Conservation (phyloP, 192 early-diverging fungal genomes). For the Coemansia sp. region DNA sequence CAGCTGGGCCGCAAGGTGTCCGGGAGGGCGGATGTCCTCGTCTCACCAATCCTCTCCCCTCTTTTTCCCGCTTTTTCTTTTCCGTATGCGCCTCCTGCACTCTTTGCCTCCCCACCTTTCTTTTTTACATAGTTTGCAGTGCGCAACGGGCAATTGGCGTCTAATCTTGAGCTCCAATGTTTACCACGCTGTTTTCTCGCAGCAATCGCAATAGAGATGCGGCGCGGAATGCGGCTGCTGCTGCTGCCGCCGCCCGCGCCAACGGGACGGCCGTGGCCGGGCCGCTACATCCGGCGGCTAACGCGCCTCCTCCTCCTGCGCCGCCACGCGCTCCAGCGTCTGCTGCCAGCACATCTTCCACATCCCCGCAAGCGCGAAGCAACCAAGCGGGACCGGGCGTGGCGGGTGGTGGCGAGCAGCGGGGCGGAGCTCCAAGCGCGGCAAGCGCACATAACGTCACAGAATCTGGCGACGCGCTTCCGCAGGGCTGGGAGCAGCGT, state of each 20-base stretch:
- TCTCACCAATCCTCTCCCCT: conserved; percentile 27
- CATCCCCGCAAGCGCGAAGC: not conserved
- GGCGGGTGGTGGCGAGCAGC: not conserved
- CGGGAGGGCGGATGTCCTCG: not conserved
- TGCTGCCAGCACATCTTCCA: not conserved
- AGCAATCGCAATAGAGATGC: conserved; percentile 41
- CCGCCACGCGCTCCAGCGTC: conserved; percentile 20
- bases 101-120: conserved; percentile 16
- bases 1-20: not conserved
- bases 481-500: conserved; percentile 89
- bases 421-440: not conserved
- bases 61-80: conserved; percentile 19
- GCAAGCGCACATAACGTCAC: conserved; percentile 10
- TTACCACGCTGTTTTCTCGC: conserved; percentile 46
- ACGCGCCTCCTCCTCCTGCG: conserved; percentile 13
- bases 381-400: not conserved
- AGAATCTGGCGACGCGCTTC: conserved; percentile 32
- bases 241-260: conserved; percentile 20
- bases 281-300: conserved; percentile 6
- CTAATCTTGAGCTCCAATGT: no score
- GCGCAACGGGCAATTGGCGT: no score
- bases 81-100: conserved; percentile 19
- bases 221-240: conserved; percentile 1
- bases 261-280: no score
- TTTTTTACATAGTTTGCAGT: conserved; percentile 1